Evolutionary conservation across 495 filamentous ascomycete species (phyloP), one percentile per base, ranked within the genome.

Genomic region (Xylaria intraflava): DNA sequence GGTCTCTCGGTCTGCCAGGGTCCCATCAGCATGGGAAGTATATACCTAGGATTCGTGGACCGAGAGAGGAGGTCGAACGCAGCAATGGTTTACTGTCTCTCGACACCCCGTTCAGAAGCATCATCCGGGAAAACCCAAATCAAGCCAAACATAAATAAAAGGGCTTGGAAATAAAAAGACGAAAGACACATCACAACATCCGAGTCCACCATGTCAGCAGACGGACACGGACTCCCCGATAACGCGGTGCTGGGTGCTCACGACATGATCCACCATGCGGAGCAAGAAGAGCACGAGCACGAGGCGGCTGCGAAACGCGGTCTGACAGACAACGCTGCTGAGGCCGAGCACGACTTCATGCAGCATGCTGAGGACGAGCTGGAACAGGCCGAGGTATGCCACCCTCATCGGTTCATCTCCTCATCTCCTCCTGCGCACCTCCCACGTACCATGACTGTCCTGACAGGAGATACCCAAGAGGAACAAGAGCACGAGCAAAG

Each of bases 211-310:
- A 66, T 66, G 64, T 53, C 64, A 38, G 49, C 51, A 45, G 58
- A 64, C 52, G 56, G 51, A 6, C 64, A 64, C 56, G 64, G 64
- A 60, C 35, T 66, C 11, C 45, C 64, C 7, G 64, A 66, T 30
- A 40, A 39, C 14, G 58, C 64, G 22, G 44, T 66, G 45, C 23
- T 48, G 9, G 52, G 42, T 8, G 64, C 64, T 23, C 64, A 66
- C 56, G 61, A 64, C 59, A 64, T 66, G 58, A 66, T 66, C 6
- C 64, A 66, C 33, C 64, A 66, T 56, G 64, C 64, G 45, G 64
- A 66, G 30, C 61, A 64, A 50, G 64, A 66, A 51, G 64, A 66
- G 26, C 64, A 66, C 41, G 64, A 66, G 52, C 49, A 64, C 36
- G 61, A 66, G 52, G 64, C 64, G 11, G 64, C 64, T 11, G 41